Percentiles rank a stretch among this genome's conserved stretches.
Evolutionary conservation across 306 rosid genomes (phyloP).

Genomic region (Castanea mollissima): DNA sequence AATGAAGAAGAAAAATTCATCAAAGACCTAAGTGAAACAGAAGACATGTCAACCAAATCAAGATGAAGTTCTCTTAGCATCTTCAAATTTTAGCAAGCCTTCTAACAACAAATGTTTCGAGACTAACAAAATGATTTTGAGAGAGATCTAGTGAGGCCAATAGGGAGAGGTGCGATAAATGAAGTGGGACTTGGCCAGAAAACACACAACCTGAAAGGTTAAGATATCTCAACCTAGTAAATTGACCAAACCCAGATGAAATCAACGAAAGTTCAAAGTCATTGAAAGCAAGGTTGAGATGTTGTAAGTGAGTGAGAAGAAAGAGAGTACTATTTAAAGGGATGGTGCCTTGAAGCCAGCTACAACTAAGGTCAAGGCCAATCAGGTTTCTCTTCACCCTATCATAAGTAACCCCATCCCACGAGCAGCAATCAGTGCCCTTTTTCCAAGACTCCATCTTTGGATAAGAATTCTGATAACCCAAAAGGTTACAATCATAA

Average conservation of each 20-base stretch:
- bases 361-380: slow-evolving; percentile 13
- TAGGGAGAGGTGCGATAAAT: background rate
- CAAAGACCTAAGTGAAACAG: background rate
- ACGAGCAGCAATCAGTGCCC: slow-evolving; percentile 1
- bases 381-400: background rate
- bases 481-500: no score
- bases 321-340: slow-evolving; percentile 5
- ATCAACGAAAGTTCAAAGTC: background rate
- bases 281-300: background rate
- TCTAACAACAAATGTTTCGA: background rate
- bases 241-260: background rate
- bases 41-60: background rate
- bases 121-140: slow-evolving; percentile 22
- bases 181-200: background rate
- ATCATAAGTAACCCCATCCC: slow-evolving; percentile 21
- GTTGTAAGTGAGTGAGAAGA: slow-evolving; percentile 9
- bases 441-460: background rate
- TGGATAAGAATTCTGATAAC: no score
- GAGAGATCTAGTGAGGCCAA: slow-evolving; percentile 30
- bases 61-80: background rate
- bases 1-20: background rate
- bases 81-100: background rate
- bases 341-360: background rate
- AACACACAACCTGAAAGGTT: background rate
- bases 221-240: background rate